Evolutionary conservation across 2,329 filamentous ascomycete species (phyloP).

Genomic region (Colletotrichum trifolii): DNA sequence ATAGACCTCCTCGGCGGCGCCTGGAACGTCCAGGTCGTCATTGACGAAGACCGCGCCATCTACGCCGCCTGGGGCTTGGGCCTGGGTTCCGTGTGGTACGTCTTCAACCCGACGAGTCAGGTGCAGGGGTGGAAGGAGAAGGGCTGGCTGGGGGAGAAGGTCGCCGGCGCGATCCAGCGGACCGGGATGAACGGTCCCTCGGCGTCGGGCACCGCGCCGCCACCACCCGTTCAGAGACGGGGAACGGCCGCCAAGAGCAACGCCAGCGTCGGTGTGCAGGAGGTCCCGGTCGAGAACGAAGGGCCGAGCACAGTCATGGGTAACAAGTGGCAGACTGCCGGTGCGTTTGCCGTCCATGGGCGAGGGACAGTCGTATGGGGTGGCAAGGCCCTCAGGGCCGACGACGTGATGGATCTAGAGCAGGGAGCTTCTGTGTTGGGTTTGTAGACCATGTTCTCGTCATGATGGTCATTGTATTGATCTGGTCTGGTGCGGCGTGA

Average conservation of each 20-base stretch:
- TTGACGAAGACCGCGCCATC: constrained; percentile 66
- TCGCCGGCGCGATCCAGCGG: constrained; percentile 57
- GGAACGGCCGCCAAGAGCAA: constrained; percentile 23
- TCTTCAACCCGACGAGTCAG: constrained; percentile 65
- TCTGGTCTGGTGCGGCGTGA: background rate
- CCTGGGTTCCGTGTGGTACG: constrained; percentile 59
- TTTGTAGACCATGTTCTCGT: constrained; percentile 24
- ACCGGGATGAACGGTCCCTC: constrained; percentile 23
- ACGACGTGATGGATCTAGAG: constrained; percentile 67
- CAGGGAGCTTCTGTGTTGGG: constrained; percentile 50
- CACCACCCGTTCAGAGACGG: constrained; percentile 26
- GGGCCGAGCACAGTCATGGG: constrained; percentile 59
- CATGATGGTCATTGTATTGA: background rate
- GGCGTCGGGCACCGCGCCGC: background rate
- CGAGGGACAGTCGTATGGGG: constrained; percentile 62
- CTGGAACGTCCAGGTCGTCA: constrained; percentile 65
- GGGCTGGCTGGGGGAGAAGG: constrained; percentile 64
- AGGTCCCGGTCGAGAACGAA: constrained; percentile 45
- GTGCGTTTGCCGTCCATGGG: constrained; percentile 62
- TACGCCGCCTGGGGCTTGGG: constrained; percentile 72
- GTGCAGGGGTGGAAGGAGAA: constrained; percentile 64
- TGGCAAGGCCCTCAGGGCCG: constrained; percentile 57
- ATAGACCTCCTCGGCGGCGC: constrained; percentile 66
- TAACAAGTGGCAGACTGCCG: constrained; percentile 67
- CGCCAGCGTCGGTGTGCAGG: constrained; percentile 25